These are phyloP conservation scores for Xanthoconium stramineum DNA, from an alignment of 768 basidiomycete species.

Conservation along the genomic window DNA sequence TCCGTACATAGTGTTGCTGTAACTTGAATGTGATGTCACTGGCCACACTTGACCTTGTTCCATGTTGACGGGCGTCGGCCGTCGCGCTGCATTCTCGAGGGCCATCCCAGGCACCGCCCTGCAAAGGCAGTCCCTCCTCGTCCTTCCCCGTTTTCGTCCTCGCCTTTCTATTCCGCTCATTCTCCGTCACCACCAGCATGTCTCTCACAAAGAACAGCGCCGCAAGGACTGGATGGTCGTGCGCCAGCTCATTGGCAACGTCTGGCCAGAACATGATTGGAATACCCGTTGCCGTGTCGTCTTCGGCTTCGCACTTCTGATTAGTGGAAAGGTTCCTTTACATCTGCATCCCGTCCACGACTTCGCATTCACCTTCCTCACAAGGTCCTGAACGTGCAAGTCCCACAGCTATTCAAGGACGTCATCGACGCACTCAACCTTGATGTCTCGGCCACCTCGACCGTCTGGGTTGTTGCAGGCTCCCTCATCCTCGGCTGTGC, in stretches of 20 bases:
- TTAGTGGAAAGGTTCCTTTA: constrained; percentile 75
- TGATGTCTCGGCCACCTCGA: constrained; percentile 65
- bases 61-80: constrained; percentile 25
- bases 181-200: constrained; percentile 9
- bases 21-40: background rate
- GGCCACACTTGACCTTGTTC: background rate
- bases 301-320: constrained; percentile 73
- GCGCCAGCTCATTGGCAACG: constrained; percentile 75
- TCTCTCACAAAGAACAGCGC: constrained; percentile 49
- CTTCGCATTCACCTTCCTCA: background rate
- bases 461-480: constrained; percentile 92
- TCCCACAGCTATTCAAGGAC: constrained; percentile 92
- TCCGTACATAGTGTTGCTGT: constrained; percentile 1
- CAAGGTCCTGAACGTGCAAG: constrained; percentile 93
- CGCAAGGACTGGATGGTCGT: constrained; percentile 85
- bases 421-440: constrained; percentile 90
- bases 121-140: constrained; percentile 8
- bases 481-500: constrained; percentile 86
- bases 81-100: constrained; percentile 23
- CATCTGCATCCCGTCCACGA: background rate
- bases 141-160: constrained; percentile 1
- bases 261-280: constrained; percentile 91
- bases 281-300: constrained; percentile 79
- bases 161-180: background rate
- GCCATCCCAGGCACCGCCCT: background rate